Conservation (phyloP, 1,139 yeast species). For the Pichia sp. region DNA sequence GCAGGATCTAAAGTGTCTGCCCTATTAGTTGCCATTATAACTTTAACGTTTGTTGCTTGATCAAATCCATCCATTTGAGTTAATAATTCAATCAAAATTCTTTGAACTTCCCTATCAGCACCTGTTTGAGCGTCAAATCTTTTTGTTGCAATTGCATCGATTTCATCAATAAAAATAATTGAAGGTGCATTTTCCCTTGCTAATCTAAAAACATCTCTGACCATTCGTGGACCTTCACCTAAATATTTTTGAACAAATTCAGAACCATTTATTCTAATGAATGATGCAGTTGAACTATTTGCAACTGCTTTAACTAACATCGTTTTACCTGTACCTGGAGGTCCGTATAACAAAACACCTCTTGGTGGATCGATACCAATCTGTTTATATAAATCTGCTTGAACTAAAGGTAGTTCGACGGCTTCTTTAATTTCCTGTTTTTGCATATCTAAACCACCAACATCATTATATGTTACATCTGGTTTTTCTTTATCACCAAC, state of each 20-base stretch:
- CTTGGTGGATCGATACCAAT: constrained; percentile 99
- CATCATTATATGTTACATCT: constrained; percentile 76
- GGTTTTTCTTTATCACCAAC: constrained; percentile 85
- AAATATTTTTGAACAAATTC: constrained; percentile 97
- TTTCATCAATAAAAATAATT: constrained; percentile 94
- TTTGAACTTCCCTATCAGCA: constrained; percentile 98
- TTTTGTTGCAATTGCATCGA: constrained; percentile 98
- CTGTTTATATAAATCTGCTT: constrained; percentile 91
- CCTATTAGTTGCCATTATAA: constrained; percentile 98
- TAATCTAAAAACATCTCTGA: constrained; percentile 91
- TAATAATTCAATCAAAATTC: constrained; percentile 88
- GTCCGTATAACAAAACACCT: constrained; percentile 94
- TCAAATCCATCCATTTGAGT: constrained; percentile 99
- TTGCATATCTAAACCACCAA: constrained; percentile 98
- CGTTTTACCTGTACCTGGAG: constrained; percentile 99
- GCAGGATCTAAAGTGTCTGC: constrained; percentile 98
- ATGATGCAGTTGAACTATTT: constrained; percentile 89
- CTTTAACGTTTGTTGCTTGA: constrained; percentile 91
- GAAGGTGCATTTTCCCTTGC: constrained; percentile 98
- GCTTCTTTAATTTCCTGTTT: constrained; percentile 98
- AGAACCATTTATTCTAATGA: constrained; percentile 94
- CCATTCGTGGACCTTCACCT: constrained; percentile 99
- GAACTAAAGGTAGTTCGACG: constrained; percentile 92
- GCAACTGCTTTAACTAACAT: constrained; percentile 99
- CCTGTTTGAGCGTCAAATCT: constrained; percentile 99